phyloP scores from a whole-genome alignment of 768 basidiomycete species.

The Lanmaoa pseudosensibilis region DNA sequence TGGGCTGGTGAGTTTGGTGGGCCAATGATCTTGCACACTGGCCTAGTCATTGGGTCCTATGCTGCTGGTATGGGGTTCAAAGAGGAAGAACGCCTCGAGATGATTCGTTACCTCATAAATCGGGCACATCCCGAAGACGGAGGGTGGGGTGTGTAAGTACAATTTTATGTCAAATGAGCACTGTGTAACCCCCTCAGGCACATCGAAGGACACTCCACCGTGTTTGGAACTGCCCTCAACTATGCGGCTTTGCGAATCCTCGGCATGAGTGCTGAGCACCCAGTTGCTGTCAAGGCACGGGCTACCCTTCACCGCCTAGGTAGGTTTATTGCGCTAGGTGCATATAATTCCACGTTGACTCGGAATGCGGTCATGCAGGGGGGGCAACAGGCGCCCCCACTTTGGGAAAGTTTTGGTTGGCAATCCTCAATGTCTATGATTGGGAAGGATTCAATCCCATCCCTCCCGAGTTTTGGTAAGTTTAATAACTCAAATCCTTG shows the following conservation, averaged over 20 bases:
- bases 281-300: constrained; percentile 78
- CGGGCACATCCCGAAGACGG: constrained; percentile 77
- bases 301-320: constrained; percentile 83
- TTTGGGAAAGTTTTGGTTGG: constrained; percentile 98
- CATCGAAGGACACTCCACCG: constrained; percentile 86
- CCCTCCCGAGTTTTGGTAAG: constrained; percentile 87
- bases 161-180: background rate
- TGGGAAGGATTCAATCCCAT: constrained; percentile 94
- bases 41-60: constrained; percentile 93
- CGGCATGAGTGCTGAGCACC: constrained; percentile 82
- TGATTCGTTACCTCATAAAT: too few species aligned
- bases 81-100: constrained; percentile 79
- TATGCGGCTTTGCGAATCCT: too few species aligned
- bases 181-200: constrained; percentile 56
- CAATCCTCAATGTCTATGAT: constrained; percentile 88
- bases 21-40: constrained; percentile 82
- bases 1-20: constrained; percentile 96
- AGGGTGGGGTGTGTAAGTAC: constrained; percentile 92
- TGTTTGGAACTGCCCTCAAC: too few species aligned
- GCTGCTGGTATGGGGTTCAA: constrained; percentile 80
- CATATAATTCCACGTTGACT: background rate
- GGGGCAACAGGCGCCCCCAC: constrained; percentile 74
- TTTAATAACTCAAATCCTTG: background rate
- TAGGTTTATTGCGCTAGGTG: constrained; percentile 22
- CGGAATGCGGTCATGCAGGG: background rate